phyloP scores from a whole-genome alignment of 352 stramenopile species.

The Pythium volutum region DNA sequence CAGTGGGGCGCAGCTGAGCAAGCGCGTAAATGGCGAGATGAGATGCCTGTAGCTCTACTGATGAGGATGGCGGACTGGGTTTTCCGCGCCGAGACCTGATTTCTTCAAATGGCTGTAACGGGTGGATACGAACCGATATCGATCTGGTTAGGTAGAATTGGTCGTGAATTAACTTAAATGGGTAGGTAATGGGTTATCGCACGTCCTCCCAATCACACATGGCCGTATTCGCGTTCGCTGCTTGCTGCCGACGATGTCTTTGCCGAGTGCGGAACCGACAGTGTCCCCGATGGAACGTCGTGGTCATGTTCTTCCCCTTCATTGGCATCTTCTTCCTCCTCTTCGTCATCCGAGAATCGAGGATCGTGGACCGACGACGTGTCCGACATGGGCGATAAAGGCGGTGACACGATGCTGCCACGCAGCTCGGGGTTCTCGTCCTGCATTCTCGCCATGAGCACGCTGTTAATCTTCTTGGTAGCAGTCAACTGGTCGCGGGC shows the following conservation, averaged over 20 bases:
- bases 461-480: constrained; percentile 72
- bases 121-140: constrained; percentile 6
- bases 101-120: not conserved
- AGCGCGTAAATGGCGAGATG: not conserved
- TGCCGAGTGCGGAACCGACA: not conserved
- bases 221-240: not conserved
- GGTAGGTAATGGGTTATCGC: not conserved
- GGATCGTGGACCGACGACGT: constrained; percentile 37
- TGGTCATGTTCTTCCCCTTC: constrained; percentile 23
- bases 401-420: constrained; percentile 42
- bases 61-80: not conserved
- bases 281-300: not conserved
- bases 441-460: constrained; percentile 65
- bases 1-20: not conserved
- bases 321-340: constrained; percentile 33
- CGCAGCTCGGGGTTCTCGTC: constrained; percentile 47
- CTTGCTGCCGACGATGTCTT: constrained; percentile 1
- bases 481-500: constrained; percentile 66
- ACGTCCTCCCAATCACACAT: too few relatives aligned
- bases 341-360: constrained; percentile 52
- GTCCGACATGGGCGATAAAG: constrained; percentile 32
- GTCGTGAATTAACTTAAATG: constrained; percentile 15
- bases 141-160: not conserved
- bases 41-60: not conserved
- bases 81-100: too few relatives aligned